Evolutionary conservation across 2,329 filamentous ascomycete genomes (phyloP).

Genomic region (Nothophoma quercina): DNA sequence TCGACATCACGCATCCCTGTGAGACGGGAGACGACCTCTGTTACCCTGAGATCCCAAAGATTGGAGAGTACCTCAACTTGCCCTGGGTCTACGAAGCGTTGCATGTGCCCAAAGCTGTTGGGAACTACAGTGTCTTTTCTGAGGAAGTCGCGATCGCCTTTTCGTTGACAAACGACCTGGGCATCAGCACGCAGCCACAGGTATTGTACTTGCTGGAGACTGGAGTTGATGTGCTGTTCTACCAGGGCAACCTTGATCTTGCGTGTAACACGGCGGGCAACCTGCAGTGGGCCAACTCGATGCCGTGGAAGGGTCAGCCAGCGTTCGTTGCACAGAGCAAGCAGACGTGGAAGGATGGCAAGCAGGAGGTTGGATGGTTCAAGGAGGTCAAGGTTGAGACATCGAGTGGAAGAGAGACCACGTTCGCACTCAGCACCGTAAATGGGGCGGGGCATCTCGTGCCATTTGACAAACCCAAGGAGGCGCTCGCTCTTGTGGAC

Average conservation of each 20-base stretch:
- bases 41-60: slow-evolving; percentile 43
- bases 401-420: slow-evolving; percentile 36
- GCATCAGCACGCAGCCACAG: slow-evolving; percentile 43
- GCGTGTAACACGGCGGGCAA: slow-evolving; percentile 54
- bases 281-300: slow-evolving; percentile 49
- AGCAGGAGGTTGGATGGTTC: slow-evolving; percentile 43
- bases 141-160: slow-evolving; percentile 38
- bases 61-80: slow-evolving; percentile 46
- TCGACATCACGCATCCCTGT: slow-evolving; percentile 54
- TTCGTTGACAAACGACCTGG: slow-evolving; percentile 35
- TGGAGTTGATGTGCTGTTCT: slow-evolving; percentile 50
- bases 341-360: slow-evolving; percentile 33
- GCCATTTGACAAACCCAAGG: slow-evolving; percentile 43
- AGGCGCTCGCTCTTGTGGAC: slow-evolving; percentile 39
- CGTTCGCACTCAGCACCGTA: slow-evolving; percentile 47
- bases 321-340: slow-evolving; percentile 50
- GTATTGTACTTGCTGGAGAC: slow-evolving; percentile 47
- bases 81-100: slow-evolving; percentile 44
- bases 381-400: slow-evolving; percentile 45
- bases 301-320: slow-evolving; percentile 56
- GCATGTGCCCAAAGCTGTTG: slow-evolving; percentile 41
- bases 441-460: slow-evolving; percentile 55
- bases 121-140: slow-evolving; percentile 41
- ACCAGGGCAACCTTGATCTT: slow-evolving; percentile 52
- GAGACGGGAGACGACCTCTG: slow-evolving; percentile 49